Percentiles rank a stretch among this genome's conserved stretches.
These are phyloP conservation scores for Irpex sp. DNA, from an alignment of 1,284 basidiomycete genomes.

Conservation along the genomic window DNA sequence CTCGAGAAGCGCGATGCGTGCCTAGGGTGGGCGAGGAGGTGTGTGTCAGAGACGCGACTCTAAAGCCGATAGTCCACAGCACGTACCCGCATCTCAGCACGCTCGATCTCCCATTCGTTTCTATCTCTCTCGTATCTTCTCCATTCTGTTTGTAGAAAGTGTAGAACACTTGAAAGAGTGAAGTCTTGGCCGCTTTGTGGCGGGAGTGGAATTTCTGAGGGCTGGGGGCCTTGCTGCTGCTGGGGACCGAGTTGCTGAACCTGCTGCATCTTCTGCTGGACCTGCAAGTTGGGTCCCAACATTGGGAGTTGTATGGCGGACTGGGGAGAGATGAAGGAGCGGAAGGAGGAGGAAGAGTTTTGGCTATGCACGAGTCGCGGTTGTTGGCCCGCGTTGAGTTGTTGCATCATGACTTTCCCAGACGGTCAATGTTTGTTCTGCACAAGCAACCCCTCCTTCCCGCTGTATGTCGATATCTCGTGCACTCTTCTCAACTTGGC, in stretches of 20 bases:
- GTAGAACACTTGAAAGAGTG: slow-evolving; percentile 91
- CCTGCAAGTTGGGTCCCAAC: slow-evolving; percentile 56
- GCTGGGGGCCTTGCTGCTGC: slow-evolving; percentile 47
- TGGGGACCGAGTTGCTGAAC: slow-evolving; percentile 39
- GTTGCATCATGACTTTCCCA: slow-evolving; percentile 14
- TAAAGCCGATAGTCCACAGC: slow-evolving; percentile 21
- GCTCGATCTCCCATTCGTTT: slow-evolving; percentile 99
- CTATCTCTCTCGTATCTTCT: slow-evolving; percentile 93
- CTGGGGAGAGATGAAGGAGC: slow-evolving; percentile 25
- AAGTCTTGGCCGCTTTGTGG: slow-evolving; percentile 84
- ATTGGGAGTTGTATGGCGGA: slow-evolving; percentile 52
- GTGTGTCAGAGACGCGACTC: slow-evolving; percentile 20
- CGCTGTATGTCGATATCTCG: background rate
- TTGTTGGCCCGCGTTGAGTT: slow-evolving; percentile 10
- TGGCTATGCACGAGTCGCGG: slow-evolving; percentile 3
- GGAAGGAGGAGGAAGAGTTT: slow-evolving; percentile 11
- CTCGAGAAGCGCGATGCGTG: slow-evolving; percentile 95
- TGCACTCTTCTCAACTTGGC: too few species aligned
- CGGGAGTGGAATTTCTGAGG: slow-evolving; percentile 62
- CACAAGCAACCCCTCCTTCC: slow-evolving; percentile 8
- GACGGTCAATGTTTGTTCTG: slow-evolving; percentile 10
- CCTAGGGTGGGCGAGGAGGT: slow-evolving; percentile 41
- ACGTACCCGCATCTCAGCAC: slow-evolving; percentile 96
- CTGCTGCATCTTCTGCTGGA: slow-evolving; percentile 36
- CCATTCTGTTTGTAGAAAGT: slow-evolving; percentile 99